Base-by-base conservation (phyloP, 164 flowering plant species). In the Houttuynia cordata region DNA sequence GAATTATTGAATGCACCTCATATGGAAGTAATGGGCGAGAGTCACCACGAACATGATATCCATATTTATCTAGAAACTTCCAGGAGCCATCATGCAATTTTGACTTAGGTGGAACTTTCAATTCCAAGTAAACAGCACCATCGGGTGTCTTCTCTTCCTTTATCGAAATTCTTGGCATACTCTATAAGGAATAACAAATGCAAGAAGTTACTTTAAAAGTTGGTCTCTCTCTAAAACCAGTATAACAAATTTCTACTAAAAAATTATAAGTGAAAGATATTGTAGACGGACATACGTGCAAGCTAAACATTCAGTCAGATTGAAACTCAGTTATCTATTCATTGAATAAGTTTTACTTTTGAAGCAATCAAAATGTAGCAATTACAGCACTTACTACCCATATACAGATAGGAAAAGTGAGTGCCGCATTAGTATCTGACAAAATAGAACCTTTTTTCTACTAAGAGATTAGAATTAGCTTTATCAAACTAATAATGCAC, bases 11-110 rank as follows among this genome's bases (percentile, higher is more conserved):
- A 53, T 53, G 24, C 24, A 93, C 99, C 97, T 90, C 97, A 60
- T 69, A 71, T 45, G 99, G 86, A 63, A 94, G 99, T 69, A 94
- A 71, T 34, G 83, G 64, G 24, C 99, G 83, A 55, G 51, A 21
- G 52, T 51, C 62, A 22, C 78, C 73, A 54, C 87, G 84, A 68
- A 81, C 85, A 24, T 73, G 80, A 62, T 72, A 94, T 53, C 99
- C 99, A 73, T 88, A 90, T 80, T 68, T 81, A 53, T 81, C 88
- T 49, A 94, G 62, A 60, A 94, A 94, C 24, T 76, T 74, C 99
- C 99, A 94, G 56, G 65, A 60, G 39, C 78, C 76, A n/a, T 67
- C 77, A n/a, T 20, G 68, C 23, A 56, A 24, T 25, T 45, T 73
- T 30, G 76, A 69, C 70, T 59, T 82, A 41, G 81, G 56, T 62